Evolutionary conservation across 495 filamentous ascomycete genomes (phyloP).

Genomic region (Aspergillus haitiensis): DNA sequence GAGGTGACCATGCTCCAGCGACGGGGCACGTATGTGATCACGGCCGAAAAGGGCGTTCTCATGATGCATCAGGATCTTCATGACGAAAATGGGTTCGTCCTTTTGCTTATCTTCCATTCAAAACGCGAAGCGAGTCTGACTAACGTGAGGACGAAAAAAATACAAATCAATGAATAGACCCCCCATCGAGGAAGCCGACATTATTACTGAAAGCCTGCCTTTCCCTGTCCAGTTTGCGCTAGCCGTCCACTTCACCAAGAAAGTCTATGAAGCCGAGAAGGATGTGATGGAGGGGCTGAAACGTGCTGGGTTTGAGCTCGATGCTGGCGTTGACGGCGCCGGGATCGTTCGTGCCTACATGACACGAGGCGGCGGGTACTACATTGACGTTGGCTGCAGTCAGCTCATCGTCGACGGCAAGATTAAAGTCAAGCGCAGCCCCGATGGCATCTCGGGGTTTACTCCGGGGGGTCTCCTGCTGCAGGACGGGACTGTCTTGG

Average conservation of each 20-base stretch:
- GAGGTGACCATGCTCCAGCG: constrained; percentile 80
- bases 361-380: constrained; percentile 73
- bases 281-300: constrained; percentile 59
- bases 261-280: constrained; percentile 52
- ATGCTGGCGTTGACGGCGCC: constrained; percentile 61
- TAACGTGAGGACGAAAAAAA: constrained; percentile 1
- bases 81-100: constrained; percentile 53
- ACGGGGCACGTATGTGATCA: constrained; percentile 71
- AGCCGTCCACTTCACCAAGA: constrained; percentile 50
- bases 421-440: constrained; percentile 70
- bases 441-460: constrained; percentile 58
- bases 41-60: constrained; percentile 56
- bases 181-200: constrained; percentile 62
- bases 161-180: constrained; percentile 26
- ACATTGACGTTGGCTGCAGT: constrained; percentile 74
- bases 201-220: constrained; percentile 56
- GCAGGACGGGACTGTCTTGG: constrained; percentile 61
- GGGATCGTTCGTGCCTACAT: constrained; percentile 72
- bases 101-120: not conserved
- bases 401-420: constrained; percentile 72
- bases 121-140: not conserved
- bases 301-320: constrained; percentile 66
- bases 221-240: constrained; percentile 58
- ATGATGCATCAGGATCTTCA: constrained; percentile 60
- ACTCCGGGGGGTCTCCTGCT: constrained; percentile 56